Conservation (phyloP, 2,329 filamentous ascomycete genomes). For the Fusarium fracticaudum region DNA sequence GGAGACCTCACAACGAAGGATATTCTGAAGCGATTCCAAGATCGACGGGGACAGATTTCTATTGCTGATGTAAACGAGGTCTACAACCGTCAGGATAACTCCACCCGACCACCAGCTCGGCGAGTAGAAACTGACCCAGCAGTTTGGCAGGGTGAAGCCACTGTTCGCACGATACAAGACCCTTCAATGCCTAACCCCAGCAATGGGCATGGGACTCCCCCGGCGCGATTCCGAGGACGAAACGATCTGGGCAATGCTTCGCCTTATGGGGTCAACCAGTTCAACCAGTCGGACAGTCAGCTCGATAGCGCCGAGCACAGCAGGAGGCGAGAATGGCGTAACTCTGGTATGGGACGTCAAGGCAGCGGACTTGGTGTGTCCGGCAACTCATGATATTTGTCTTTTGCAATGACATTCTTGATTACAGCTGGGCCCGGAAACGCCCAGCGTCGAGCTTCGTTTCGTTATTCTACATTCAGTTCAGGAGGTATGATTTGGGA, state of each 20-base stretch:
- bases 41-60: slow-evolving; percentile 71
- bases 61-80: slow-evolving; percentile 67
- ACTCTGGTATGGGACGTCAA: slow-evolving; percentile 64
- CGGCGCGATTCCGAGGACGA: slow-evolving; percentile 59
- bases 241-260: slow-evolving; percentile 55
- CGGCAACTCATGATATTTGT: slow-evolving; percentile 50
- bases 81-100: slow-evolving; percentile 67
- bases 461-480: slow-evolving; percentile 32
- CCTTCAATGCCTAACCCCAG: slow-evolving; percentile 55
- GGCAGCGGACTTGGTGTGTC: slow-evolving; percentile 62
- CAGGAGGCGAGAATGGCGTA: slow-evolving; percentile 65
- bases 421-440: slow-evolving; percentile 28
- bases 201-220: slow-evolving; percentile 57
- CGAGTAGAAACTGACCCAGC: slow-evolving; percentile 89
- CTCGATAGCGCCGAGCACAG: slow-evolving; percentile 52
- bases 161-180: slow-evolving; percentile 80
- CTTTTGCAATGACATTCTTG: slow-evolving; percentile 27
- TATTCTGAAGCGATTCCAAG: slow-evolving; percentile 91
- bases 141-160: slow-evolving; percentile 84
- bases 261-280: slow-evolving; percentile 55
- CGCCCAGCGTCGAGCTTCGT: slow-evolving; percentile 23
- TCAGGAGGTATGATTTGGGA: slow-evolving; percentile 46
- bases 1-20: slow-evolving; percentile 96
- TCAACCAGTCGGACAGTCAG: slow-evolving; percentile 56
- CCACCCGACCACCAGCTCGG: slow-evolving; percentile 62